Base-by-base conservation (phyloP, 1,284 basidiomycete genomes). In the Leccinum subrobustum region DNA sequence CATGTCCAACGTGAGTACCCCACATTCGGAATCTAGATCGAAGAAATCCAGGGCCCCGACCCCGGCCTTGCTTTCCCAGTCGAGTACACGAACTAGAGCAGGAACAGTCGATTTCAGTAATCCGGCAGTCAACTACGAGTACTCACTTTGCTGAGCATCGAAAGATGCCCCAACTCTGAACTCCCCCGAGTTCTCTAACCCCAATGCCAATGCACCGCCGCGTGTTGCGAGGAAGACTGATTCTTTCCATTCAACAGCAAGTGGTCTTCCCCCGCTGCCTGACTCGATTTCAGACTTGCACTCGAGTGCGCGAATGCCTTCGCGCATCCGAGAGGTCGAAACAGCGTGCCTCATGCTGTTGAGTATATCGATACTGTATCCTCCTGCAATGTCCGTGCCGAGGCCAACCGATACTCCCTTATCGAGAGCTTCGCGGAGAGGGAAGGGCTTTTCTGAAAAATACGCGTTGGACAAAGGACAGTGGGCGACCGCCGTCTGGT, bases 401-500 rank as follows among this genome's bases (percentile, higher is more conserved):
- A 95, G 80, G 0, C 92, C 92, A 16, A 95, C 83, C 47, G 80
- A 82, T 27, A 92, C 83, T 0, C 81, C 81, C 20, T 73, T 75
- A 44, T 82, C 74, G 20, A 94, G 76, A 1, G 91, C 90, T 72
- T 93, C 90, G 31, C 89, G 85, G 12, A 94, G 77, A 2, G 81
- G 84, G 68, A 95, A 90, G 0, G 87, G 84, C 59, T 83, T 79
- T 8, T 87, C 83, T 0, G 91, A 93, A 73, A 95, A 93, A 74
- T 95, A 95, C 1, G 84, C 82, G 68, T 95, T 95, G 0, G 91
- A 93, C 11, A 95, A 79, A 0, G 92, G 93, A 70, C 93, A 95
- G 66, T 93, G 91, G 0, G 92, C 91, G 25, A 95, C 79, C 2
- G 89, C 80, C 1, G 87, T 83, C 6, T 85, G 83, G 35, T 73